phyloP scores from a whole-genome alignment of 768 basidiomycete species.

The Lactifluus rugatus region DNA sequence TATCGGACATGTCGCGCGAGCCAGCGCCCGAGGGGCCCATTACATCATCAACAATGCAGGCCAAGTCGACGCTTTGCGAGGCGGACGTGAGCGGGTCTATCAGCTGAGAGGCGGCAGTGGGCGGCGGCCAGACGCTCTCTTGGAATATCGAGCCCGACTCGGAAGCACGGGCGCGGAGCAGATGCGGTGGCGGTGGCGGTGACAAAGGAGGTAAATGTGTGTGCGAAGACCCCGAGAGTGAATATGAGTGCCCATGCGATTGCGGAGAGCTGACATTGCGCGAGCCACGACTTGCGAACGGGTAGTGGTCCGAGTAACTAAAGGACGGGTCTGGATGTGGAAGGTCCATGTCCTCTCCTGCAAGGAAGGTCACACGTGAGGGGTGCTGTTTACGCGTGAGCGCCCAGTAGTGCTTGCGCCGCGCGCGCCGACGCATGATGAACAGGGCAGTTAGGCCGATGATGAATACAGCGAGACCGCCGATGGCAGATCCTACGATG shows the following conservation, averaged over 20 bases:
- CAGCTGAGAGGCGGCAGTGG: not conserved
- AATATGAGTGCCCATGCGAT: not conserved
- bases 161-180: conserved; percentile 13
- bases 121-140: conserved; percentile 19
- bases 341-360: conserved; percentile 15
- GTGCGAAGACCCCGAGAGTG: not conserved
- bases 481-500: conserved; percentile 11
- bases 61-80: conserved; percentile 5
- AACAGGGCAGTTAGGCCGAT: conserved; percentile 10
- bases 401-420: conserved; percentile 7
- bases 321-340: not conserved
- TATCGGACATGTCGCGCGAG: not conserved
- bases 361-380: conserved; percentile 12
- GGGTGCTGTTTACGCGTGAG: conserved; percentile 10
- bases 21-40: conserved; percentile 5
- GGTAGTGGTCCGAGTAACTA: not conserved
- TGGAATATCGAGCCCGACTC: conserved; percentile 19
- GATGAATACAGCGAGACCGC: conserved; percentile 6
- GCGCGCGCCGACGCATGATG: conserved; percentile 1
- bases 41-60: conserved; percentile 13
- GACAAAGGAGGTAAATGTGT: not conserved
- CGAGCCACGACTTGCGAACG: not conserved
- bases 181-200: conserved; percentile 11
- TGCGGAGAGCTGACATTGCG: not conserved
- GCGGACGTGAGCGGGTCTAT: conserved; percentile 11